Percentiles rank a stretch among this genome's conserved stretches.
Conservation (phyloP, 2,329 filamentous ascomycete species). For the Cryphonectria nitschkei region DNA sequence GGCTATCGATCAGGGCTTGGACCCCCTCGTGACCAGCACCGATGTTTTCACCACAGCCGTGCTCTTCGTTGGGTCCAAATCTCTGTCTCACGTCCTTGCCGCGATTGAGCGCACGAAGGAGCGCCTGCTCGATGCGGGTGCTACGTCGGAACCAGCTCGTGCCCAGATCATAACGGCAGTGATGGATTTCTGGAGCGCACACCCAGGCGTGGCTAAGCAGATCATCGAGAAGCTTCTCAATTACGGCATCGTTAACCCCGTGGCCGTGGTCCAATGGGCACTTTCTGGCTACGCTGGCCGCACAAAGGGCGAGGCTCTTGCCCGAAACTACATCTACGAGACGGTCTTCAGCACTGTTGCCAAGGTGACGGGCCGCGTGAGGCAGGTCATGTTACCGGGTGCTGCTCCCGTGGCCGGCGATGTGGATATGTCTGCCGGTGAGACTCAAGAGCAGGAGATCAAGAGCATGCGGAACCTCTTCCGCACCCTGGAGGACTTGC, state of each 20-base stretch:
- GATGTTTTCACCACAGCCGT: slow-evolving; percentile 94
- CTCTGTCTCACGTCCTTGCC: slow-evolving; percentile 90
- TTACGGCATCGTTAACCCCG: slow-evolving; percentile 89
- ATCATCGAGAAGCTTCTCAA: slow-evolving; percentile 97
- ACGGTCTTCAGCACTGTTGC: slow-evolving; percentile 85
- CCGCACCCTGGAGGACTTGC: slow-evolving; percentile 75
- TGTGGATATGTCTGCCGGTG: slow-evolving; percentile 51
- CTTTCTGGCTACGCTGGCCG: slow-evolving; percentile 61
- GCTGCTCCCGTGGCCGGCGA: slow-evolving; percentile 48
- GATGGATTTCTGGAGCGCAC: slow-evolving; percentile 89
- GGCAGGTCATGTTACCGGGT: slow-evolving; percentile 68
- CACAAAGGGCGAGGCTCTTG: slow-evolving; percentile 65
- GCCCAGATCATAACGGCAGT: slow-evolving; percentile 89
- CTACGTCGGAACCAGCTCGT: slow-evolving; percentile 74
- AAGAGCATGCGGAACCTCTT: slow-evolving; percentile 80
- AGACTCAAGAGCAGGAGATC: slow-evolving; percentile 70
- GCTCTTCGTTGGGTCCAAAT: slow-evolving; percentile 92
- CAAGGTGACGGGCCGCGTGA: slow-evolving; percentile 86
- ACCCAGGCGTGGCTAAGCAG: slow-evolving; percentile 87
- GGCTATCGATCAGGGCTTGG: slow-evolving; percentile 71
- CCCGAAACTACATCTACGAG: slow-evolving; percentile 81
- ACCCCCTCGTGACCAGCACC: slow-evolving; percentile 83
- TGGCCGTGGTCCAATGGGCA: slow-evolving; percentile 88
- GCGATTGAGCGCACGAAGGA: slow-evolving; percentile 96
- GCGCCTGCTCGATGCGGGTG: slow-evolving; percentile 77